Conservation (phyloP, 345 rosid species). For the Corymbia maculata region DNA sequence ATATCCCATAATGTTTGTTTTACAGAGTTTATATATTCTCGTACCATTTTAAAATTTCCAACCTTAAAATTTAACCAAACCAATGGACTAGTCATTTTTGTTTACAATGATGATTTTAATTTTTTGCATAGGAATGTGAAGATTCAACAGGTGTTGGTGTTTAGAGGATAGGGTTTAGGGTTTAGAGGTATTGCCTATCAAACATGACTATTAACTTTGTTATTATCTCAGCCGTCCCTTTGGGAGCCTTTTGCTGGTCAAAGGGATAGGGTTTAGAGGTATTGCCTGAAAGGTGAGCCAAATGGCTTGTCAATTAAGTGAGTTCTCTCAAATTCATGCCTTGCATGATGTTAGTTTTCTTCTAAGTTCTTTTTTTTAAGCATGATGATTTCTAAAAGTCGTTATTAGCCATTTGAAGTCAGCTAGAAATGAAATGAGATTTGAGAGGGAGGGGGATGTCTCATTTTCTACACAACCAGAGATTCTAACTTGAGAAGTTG, state of each 20-base stretch:
- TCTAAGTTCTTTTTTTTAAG: not conserved
- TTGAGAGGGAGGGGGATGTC: not conserved
- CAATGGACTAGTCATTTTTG: no score
- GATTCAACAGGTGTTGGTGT: not conserved
- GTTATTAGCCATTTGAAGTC: not conserved
- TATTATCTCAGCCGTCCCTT: not conserved
- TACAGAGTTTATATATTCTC: not conserved
- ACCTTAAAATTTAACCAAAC: no score
- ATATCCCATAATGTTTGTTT: no score
- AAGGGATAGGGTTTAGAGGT: not conserved
- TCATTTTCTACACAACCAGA: not conserved
- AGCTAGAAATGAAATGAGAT: not conserved
- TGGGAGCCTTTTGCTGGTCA: not conserved
- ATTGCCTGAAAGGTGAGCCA: not conserved
- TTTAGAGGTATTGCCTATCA: not conserved
- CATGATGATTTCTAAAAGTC: not conserved
- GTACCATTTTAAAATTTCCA: no score
- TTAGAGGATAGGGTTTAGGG: no score
- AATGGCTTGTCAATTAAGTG: no score
- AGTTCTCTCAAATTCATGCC: not conserved
- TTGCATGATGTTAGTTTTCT: not conserved
- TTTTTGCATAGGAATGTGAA: no score
- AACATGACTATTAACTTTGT: not conserved
- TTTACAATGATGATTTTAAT: no score
- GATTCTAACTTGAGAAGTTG: not conserved